Evolutionary conservation across 2,329 filamentous ascomycete species (phyloP).

Genomic region (Botrytis porri): DNA sequence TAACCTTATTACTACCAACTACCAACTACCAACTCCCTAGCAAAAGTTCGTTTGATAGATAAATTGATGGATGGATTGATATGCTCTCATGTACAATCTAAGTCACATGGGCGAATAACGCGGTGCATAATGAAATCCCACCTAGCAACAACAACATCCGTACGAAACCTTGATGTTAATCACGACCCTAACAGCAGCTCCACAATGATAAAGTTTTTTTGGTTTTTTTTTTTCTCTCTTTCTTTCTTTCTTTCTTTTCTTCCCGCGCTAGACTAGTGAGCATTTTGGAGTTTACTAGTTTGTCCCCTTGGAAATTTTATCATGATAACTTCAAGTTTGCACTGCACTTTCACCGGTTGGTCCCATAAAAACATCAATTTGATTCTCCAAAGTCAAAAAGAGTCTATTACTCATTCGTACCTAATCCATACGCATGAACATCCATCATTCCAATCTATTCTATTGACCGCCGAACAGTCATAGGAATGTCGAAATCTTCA

Average conservation of each 20-base stretch:
- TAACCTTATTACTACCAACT: background rate
- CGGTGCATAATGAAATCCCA: background rate
- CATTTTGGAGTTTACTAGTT: background rate
- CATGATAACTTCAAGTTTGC: background rate
- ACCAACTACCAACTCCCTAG: background rate
- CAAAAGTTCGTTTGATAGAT: background rate
- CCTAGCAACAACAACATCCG: background rate
- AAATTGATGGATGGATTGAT: too few relatives aligned
- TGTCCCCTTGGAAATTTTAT: background rate
- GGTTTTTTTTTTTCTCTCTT: background rate
- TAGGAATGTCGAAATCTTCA: background rate
- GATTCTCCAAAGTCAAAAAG: background rate
- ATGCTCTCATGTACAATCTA: background rate
- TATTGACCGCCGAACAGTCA: conserved; percentile 8
- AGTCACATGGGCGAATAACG: background rate
- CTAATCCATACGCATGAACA: background rate
- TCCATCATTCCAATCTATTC: background rate
- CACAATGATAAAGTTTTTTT: background rate
- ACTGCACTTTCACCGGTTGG: background rate
- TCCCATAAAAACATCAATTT: background rate
- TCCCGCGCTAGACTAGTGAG: background rate
- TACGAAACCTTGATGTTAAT: background rate
- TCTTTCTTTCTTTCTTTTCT: background rate
- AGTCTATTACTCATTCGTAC: background rate
- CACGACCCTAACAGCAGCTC: background rate